phyloP scores from a whole-genome alignment of 768 basidiomycete genomes.

The Naganishia friedmannii region DNA sequence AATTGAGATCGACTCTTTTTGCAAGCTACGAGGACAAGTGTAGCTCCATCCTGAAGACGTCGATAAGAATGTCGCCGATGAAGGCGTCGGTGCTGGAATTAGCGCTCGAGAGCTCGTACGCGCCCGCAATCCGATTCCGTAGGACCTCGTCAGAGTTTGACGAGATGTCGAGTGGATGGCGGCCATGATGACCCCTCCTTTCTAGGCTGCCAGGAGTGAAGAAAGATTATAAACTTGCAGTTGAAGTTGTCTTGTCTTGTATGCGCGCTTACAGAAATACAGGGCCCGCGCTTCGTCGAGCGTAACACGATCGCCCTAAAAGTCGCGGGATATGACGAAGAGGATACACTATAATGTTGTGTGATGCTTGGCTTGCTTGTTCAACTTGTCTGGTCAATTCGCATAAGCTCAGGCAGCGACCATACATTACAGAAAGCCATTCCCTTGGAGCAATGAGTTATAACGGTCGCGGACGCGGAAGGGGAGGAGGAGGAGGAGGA shows the following conservation, averaged over 20 bases:
- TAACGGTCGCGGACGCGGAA: conserved; percentile 35
- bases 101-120: conserved; percentile 2
- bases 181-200: background rate
- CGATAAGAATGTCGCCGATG: background rate
- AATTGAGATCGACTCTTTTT: background rate
- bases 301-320: background rate
- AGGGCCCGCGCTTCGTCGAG: background rate
- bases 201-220: background rate
- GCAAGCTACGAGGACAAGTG: background rate
- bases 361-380: too few species aligned
- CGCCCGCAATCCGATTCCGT: conserved; percentile 9
- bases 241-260: background rate
- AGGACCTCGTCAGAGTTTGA: conserved; percentile 15
- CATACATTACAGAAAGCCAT: background rate
- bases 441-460: conserved; percentile 17
- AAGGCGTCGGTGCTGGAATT: background rate
- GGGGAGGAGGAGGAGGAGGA: conserved; percentile 22
- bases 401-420: background rate
- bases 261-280: background rate
- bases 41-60: background rate
- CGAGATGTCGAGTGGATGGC: conserved; percentile 5
- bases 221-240: background rate
- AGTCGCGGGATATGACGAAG: background rate
- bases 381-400: background rate
- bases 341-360: background rate